Evolutionary conservation across 306 rosid genomes (phyloP).

Genomic region (Nissolia schottii): DNA sequence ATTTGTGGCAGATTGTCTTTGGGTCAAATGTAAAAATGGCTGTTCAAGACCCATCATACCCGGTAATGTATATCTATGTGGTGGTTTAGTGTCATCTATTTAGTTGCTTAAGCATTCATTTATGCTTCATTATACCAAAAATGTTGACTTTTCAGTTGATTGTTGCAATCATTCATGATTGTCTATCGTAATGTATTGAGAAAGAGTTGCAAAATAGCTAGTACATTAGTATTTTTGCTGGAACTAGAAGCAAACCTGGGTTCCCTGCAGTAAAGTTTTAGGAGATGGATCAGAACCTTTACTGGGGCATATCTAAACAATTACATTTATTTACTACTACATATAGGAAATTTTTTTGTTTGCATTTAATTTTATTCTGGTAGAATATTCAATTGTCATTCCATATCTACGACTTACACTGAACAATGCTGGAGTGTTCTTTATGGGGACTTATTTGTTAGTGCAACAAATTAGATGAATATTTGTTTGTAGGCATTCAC

Average conservation of each 20-base stretch:
- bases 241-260: neutral
- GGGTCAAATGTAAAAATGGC: conserved; percentile 67
- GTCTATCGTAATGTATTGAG: neutral
- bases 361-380: neutral
- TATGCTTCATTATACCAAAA: neutral
- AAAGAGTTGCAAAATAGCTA: neutral
- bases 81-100: neutral
- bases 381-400: neutral
- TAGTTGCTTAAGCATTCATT: conserved; percentile 8
- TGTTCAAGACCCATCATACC: conserved; percentile 78
- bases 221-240: neutral
- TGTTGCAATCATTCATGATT: neutral
- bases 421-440: neutral
- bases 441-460: neutral
- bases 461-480: neutral
- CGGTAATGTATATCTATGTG: conserved; percentile 37
- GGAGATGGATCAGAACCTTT: neutral
- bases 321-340: neutral
- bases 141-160: conserved; percentile 3
- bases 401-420: neutral
- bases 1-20: conserved; percentile 39
- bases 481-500: neutral
- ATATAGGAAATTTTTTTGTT: neutral
- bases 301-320: neutral
- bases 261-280: neutral